These are phyloP conservation scores for Beta macrorhiza DNA, from an alignment of 179 eudicot species.

Conservation along the genomic window DNA sequence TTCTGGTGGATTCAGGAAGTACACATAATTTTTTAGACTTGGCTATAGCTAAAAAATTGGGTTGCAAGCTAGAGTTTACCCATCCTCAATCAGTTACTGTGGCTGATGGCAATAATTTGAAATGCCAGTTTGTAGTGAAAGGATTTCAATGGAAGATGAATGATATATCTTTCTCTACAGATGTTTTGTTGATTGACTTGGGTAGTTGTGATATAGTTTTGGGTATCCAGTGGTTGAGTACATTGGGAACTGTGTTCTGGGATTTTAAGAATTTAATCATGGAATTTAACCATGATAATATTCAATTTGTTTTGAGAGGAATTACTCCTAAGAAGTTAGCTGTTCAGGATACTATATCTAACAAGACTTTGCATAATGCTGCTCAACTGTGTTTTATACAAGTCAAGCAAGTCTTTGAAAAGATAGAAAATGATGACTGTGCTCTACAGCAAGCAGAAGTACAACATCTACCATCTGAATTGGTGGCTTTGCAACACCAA, in stretches of 20 bases:
- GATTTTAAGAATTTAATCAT: neutral
- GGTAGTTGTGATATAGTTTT: constrained; percentile 5
- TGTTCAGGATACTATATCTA: neutral
- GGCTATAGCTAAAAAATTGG: neutral
- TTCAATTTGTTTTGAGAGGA: neutral
- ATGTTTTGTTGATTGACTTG: neutral
- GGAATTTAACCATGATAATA: neutral
- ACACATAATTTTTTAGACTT: neutral
- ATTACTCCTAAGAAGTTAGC: neutral
- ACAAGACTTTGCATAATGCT: too few species aligned
- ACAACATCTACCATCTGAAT: too few species aligned
- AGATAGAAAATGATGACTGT: too few species aligned
- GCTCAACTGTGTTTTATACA: too few species aligned
- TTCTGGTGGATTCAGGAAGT: neutral
- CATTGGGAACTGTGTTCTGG: neutral
- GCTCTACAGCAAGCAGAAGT: too few species aligned
- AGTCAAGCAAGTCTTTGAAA: too few species aligned
- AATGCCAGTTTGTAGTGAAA: neutral
- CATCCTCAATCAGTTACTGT: neutral
- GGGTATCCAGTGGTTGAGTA: neutral
- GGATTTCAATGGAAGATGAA: neutral
- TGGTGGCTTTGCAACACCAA: too few species aligned
- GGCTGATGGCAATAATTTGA: neutral
- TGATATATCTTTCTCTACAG: neutral
- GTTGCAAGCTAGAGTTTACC: neutral